Conservation (phyloP, 2,329 filamentous ascomycete genomes). For the Fusarium clavum region DNA sequence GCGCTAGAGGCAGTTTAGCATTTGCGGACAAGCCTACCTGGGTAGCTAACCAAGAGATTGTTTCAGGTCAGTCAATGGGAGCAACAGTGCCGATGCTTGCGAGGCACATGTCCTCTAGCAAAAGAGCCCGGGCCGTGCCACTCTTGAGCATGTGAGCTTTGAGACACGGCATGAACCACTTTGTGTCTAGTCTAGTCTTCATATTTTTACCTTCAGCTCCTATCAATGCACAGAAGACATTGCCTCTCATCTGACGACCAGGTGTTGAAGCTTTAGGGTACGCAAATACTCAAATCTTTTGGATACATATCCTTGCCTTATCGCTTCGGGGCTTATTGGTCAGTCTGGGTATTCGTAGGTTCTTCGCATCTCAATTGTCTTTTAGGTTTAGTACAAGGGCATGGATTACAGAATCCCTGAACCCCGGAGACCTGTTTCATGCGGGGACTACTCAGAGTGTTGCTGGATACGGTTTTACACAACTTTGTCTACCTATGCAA, state of each 20-base stretch:
- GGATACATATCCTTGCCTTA: neutral
- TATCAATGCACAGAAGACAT: neutral
- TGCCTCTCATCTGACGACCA: neutral
- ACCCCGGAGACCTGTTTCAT: constrained; percentile 35
- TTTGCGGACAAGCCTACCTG: constrained; percentile 35
- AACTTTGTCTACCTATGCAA: neutral
- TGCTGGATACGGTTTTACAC: neutral
- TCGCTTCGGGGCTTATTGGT: neutral
- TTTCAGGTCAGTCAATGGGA: constrained; percentile 44
- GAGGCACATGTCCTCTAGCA: constrained; percentile 17
- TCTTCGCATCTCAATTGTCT: constrained; percentile 24
- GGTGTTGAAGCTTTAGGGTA: neutral
- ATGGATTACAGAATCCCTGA: constrained; percentile 23
- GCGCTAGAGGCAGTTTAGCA: constrained; percentile 42
- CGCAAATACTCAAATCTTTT: neutral
- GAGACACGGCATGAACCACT: constrained; percentile 1
- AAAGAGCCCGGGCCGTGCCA: constrained; percentile 15
- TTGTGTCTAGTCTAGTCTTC: neutral
- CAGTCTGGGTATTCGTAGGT: neutral
- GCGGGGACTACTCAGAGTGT: constrained; percentile 27
- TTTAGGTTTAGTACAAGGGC: constrained; percentile 24
- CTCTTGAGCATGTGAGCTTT: constrained; percentile 14
- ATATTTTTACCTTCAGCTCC: neutral
- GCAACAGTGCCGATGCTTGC: constrained; percentile 17
- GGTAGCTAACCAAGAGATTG: constrained; percentile 28